Conservation (phyloP, 768 basidiomycete genomes). For the Boletus patriciae region DNA sequence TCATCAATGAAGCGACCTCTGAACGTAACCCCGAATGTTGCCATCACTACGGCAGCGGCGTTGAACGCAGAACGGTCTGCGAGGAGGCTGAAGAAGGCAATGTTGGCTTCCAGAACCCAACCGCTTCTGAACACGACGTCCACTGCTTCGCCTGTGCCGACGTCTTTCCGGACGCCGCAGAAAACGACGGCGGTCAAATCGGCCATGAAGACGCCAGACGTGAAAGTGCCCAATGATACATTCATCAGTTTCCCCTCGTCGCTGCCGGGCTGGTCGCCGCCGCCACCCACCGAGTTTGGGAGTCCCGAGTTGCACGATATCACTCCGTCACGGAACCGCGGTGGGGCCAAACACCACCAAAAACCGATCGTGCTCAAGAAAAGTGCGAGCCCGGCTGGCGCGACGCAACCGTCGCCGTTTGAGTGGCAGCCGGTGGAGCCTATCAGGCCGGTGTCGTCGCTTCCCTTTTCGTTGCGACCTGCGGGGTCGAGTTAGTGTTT, state of each 20-base stretch:
- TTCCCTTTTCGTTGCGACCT: constrained; percentile 27
- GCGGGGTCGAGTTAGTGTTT: constrained; percentile 12
- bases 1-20: constrained; percentile 39
- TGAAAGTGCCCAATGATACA: not conserved
- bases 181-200: constrained; percentile 19
- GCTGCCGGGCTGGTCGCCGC: constrained; percentile 25
- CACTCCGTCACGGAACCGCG: constrained; percentile 26
- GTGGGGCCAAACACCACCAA: constrained; percentile 34
- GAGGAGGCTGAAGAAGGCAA: constrained; percentile 63
- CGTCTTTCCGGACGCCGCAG: constrained; percentile 32
- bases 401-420: constrained; percentile 14
- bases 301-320: constrained; percentile 13
- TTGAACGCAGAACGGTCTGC: constrained; percentile 79
- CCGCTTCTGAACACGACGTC: constrained; percentile 68
- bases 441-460: constrained; percentile 21
- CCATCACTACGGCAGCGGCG: constrained; percentile 74
- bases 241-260: constrained; percentile 27
- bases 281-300: constrained; percentile 17
- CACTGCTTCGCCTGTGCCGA: constrained; percentile 13
- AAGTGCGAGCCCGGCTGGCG: not conserved
- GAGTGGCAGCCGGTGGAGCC: constrained; percentile 29
- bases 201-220: constrained; percentile 1
- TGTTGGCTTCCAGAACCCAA: constrained; percentile 57
- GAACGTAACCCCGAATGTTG: constrained; percentile 63
- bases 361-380: constrained; percentile 37